These are phyloP conservation scores for Candida sp. DNA, from an alignment of 1,139 yeast species.

Conservation along the genomic window DNA sequence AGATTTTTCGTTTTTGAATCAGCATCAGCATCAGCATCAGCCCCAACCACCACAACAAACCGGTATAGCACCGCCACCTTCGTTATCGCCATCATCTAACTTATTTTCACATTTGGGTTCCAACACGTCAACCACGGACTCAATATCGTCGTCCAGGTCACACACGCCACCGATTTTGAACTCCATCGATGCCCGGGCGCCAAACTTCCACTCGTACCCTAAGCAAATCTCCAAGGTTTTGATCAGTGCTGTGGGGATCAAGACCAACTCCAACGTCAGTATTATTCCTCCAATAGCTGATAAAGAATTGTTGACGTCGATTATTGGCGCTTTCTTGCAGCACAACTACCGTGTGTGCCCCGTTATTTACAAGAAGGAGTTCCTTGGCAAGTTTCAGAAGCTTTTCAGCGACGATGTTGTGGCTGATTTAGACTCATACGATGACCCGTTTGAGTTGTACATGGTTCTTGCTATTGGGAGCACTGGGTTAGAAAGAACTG, in stretches of 20 bases:
- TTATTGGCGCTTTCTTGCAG: conserved; percentile 39
- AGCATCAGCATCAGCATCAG: not conserved
- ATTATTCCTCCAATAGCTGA: conserved; percentile 19
- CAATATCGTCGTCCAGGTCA: conserved; percentile 3
- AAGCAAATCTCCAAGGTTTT: conserved; percentile 18
- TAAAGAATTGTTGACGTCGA: conserved; percentile 14
- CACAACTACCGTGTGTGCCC: conserved; percentile 49
- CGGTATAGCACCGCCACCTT: not conserved
- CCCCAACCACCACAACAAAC: not conserved
- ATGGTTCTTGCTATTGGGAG: conserved; percentile 56
- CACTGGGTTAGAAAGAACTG: conserved; percentile 40
- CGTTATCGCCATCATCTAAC: not conserved
- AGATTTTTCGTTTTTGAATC: conserved; percentile 3
- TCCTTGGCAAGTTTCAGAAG: conserved; percentile 28
- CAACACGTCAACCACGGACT: not conserved
- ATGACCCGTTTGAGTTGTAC: conserved; percentile 41
- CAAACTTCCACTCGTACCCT: conserved; percentile 19
- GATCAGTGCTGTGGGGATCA: conserved; percentile 19
- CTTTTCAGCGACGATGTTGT: conserved; percentile 8
- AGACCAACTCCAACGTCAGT: conserved; percentile 19
- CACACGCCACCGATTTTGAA: conserved; percentile 11
- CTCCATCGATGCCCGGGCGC: conserved; percentile 18
- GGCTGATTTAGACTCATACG: conserved; percentile 17
- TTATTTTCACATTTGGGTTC: not conserved
- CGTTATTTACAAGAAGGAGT: conserved; percentile 40